Conservation (phyloP, 2,329 filamentous ascomycete species). For the Sordariomycetes sp. region DNA sequence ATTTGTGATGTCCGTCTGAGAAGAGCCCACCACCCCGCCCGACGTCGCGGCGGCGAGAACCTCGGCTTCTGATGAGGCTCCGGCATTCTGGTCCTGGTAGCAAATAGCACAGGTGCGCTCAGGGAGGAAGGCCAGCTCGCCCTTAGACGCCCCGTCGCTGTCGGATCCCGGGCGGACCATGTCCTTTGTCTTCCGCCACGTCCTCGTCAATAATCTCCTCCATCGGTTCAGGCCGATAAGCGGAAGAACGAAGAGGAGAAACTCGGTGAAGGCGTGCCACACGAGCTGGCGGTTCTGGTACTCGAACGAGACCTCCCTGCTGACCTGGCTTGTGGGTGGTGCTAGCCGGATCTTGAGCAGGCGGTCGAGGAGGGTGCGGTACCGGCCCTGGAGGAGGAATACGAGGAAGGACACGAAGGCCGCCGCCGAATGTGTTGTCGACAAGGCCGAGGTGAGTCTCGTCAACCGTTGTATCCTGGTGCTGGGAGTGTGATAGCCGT, state of each 20-base stretch:
- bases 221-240: slow-evolving; percentile 91
- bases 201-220: slow-evolving; percentile 77
- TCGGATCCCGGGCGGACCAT: slow-evolving; percentile 38
- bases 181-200: slow-evolving; percentile 72
- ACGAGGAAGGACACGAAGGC: slow-evolving; percentile 79
- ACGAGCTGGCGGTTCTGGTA: slow-evolving; percentile 96
- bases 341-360: slow-evolving; percentile 75
- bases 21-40: slow-evolving; percentile 74
- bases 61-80: slow-evolving; percentile 61
- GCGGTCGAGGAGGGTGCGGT: slow-evolving; percentile 82
- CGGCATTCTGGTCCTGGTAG: slow-evolving; percentile 82
- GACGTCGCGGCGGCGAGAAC: slow-evolving; percentile 59
- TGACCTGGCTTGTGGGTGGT: slow-evolving; percentile 74
- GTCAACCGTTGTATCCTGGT: slow-evolving; percentile 47
- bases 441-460: slow-evolving; percentile 55
- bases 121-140: slow-evolving; percentile 76
- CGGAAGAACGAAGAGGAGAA: slow-evolving; percentile 92
- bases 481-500: slow-evolving; percentile 57
- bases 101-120: slow-evolving; percentile 95
- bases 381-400: slow-evolving; percentile 83
- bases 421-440: slow-evolving; percentile 68
- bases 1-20: slow-evolving; percentile 89
- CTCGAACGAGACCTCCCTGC: slow-evolving; percentile 89
- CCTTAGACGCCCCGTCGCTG: slow-evolving; percentile 42
- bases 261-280: slow-evolving; percentile 99